Conservation (phyloP, 345 rosid genomes). For the Clausena lansium region DNA sequence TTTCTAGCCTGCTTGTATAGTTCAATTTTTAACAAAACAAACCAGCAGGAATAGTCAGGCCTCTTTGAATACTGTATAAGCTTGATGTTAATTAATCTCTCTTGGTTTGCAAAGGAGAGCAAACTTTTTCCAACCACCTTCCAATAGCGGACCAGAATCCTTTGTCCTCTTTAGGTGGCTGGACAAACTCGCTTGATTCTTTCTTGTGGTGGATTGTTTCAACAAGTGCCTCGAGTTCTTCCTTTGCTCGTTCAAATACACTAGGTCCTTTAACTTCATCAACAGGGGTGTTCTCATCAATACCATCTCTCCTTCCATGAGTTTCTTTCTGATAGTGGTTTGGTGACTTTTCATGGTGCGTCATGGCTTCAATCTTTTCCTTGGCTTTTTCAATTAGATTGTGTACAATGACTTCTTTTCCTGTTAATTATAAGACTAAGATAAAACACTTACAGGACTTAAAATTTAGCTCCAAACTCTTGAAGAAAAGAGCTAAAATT, state of each 20-base stretch:
- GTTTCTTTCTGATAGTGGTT: conserved; percentile 43
- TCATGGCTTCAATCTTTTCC: conserved; percentile 45
- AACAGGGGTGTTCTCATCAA: conserved; percentile 40
- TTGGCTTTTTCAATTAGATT: conserved; percentile 37
- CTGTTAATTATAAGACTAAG: not conserved
- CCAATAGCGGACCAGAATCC: conserved; percentile 47
- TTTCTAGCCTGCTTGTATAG: not conserved
- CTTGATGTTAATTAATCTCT: conserved; percentile 16
- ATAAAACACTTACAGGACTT: not conserved
- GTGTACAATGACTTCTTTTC: conserved; percentile 30
- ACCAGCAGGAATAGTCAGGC: not conserved
- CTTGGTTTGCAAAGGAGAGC: conserved; percentile 37
- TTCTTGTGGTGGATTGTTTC: conserved; percentile 45
- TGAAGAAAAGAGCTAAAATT: not conserved
- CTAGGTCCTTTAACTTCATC: conserved; percentile 55
- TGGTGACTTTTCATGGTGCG: conserved; percentile 27
- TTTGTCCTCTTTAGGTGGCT: conserved; percentile 33
- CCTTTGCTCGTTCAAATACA: conserved; percentile 51
- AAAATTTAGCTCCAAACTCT: not conserved
- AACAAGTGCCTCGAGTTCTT: conserved; percentile 56
- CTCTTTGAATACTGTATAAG: too few relatives aligned
- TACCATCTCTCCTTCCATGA: conserved; percentile 47
- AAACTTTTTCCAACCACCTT: conserved; percentile 42
- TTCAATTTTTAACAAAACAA: not conserved
- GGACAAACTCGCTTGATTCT: conserved; percentile 14